Evolutionary conservation across 75 land plant genomes (phyloP).

Genomic region (Cryptomeria japonica): DNA sequence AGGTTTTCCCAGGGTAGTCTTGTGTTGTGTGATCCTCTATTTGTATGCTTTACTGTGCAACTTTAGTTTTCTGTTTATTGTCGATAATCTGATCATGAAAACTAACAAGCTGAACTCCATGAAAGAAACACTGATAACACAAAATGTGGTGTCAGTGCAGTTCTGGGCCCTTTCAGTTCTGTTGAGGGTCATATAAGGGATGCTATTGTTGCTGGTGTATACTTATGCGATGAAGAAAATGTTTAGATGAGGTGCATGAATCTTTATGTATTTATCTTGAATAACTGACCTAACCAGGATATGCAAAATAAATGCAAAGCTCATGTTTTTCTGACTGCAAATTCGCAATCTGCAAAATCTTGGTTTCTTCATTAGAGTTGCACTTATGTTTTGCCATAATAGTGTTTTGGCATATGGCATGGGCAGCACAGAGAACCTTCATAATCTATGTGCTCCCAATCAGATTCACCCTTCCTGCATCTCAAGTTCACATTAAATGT

Average conservation of each 20-base stretch:
- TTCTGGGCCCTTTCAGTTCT: conserved; percentile 94
- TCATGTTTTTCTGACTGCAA: conserved; percentile 65
- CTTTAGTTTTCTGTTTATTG: too few relatives aligned
- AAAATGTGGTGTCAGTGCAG: conserved; percentile 97
- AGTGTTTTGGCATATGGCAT: conserved; percentile 95
- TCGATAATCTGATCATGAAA: too few relatives aligned
- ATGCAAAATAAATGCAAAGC: conserved; percentile 68
- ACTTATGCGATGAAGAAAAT: conserved; percentile 95
- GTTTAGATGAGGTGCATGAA: conserved; percentile 53
- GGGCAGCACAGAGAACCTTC: conserved; percentile 98
- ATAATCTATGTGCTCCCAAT: conserved; percentile 99
- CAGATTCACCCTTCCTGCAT: conserved; percentile 88
- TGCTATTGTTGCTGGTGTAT: conserved; percentile 96
- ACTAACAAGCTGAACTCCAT: conserved; percentile 90
- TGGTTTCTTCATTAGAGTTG: conserved; percentile 30
- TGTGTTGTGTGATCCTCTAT: too few relatives aligned
- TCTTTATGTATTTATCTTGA: neutral
- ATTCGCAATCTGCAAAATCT: conserved; percentile 70
- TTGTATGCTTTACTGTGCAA: too few relatives aligned
- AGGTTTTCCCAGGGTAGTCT: too few relatives aligned
- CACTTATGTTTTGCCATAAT: conserved; percentile 76
- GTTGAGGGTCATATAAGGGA: conserved; percentile 93
- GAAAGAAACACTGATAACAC: conserved; percentile 97
- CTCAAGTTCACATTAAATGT: neutral
- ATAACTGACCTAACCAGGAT: conserved; percentile 70